phyloP scores from a whole-genome alignment of 805 yeast genomes.

The Cyberlindnera saturnus region DNA sequence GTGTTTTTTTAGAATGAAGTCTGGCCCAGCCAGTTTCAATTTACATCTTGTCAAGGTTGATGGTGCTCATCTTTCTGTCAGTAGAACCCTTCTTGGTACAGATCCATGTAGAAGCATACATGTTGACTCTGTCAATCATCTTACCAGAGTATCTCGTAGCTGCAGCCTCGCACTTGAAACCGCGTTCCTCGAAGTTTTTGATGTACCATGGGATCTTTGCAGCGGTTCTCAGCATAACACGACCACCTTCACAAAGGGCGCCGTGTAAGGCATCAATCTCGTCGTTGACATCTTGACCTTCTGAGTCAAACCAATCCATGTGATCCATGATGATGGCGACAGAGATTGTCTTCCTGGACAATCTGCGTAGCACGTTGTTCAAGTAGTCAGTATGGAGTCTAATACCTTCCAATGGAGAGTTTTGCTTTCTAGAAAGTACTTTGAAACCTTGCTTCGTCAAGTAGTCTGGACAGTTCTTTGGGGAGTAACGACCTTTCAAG shows the following conservation, averaged over 20 bases:
- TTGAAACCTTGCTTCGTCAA: constrained; percentile 54
- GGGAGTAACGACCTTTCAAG: constrained; percentile 53
- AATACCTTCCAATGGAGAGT: constrained; percentile 58
- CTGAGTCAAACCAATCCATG: constrained; percentile 84
- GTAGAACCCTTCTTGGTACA: constrained; percentile 45
- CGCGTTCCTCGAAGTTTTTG: constrained; percentile 55
- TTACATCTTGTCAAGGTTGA: constrained; percentile 13
- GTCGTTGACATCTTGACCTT: constrained; percentile 53
- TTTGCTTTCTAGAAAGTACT: constrained; percentile 33
- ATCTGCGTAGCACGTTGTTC: constrained; percentile 66
- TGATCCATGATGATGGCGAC: constrained; percentile 86
- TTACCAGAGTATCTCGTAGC: constrained; percentile 58
- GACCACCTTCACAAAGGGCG: constrained; percentile 61
- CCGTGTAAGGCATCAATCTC: constrained; percentile 61
- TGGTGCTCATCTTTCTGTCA: constrained; percentile 21
- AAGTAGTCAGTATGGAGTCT: constrained; percentile 76
- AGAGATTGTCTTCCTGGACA: constrained; percentile 56
- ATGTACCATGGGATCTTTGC: constrained; percentile 76
- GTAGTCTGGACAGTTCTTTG: constrained; percentile 70
- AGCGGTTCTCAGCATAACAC: constrained; percentile 74
- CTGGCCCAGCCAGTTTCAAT: not conserved
- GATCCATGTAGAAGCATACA: constrained; percentile 89
- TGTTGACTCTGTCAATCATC: constrained; percentile 73
- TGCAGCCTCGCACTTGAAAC: constrained; percentile 64
- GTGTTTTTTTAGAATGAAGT: too few relatives aligned